A percentile compares a stretch with the other conserved stretches of the same genome.
Conservation (phyloP, 306 rosid species). For the Gastrolobium bilobum region DNA sequence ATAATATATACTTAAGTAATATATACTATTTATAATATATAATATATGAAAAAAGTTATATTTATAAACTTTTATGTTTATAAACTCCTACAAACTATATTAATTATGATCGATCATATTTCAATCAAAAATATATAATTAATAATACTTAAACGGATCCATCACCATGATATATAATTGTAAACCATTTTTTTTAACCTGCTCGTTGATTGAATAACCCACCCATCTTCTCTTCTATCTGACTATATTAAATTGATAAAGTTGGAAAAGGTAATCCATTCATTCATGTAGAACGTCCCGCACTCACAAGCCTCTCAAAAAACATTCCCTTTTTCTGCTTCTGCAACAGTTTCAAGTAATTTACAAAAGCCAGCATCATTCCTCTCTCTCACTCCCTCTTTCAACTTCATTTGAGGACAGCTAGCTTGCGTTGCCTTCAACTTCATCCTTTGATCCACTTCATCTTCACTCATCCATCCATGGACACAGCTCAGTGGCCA, state of each 20-base stretch:
- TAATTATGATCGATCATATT: too few species aligned
- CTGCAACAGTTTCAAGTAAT: conserved; percentile 40
- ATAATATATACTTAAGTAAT: too few species aligned
- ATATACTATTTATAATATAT: too few species aligned
- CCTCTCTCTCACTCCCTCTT: neutral
- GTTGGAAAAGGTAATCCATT: conserved; percentile 43
- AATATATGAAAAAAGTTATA: too few species aligned
- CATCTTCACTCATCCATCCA: conserved; percentile 56
- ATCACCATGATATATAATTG: too few species aligned
- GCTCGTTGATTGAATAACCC: too few species aligned
- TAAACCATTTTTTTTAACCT: too few species aligned
- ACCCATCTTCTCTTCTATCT: neutral
- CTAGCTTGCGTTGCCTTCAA: neutral
- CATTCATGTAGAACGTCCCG: conserved; percentile 32
- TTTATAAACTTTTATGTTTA: too few species aligned
- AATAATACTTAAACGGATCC: too few species aligned
- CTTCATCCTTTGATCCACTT: conserved; percentile 23
- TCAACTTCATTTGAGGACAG: neutral
- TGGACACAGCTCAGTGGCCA: conserved; percentile 91
- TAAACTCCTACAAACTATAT: too few species aligned
- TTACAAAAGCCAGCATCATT: conserved; percentile 39
- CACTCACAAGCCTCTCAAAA: conserved; percentile 37
- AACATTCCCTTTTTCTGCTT: conserved; percentile 49
- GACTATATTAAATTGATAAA: conserved; percentile 31
- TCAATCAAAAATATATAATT: too few species aligned